Conservation (phyloP, 1,139 yeast species). For the Eremothecium cymbalariae region DNA sequence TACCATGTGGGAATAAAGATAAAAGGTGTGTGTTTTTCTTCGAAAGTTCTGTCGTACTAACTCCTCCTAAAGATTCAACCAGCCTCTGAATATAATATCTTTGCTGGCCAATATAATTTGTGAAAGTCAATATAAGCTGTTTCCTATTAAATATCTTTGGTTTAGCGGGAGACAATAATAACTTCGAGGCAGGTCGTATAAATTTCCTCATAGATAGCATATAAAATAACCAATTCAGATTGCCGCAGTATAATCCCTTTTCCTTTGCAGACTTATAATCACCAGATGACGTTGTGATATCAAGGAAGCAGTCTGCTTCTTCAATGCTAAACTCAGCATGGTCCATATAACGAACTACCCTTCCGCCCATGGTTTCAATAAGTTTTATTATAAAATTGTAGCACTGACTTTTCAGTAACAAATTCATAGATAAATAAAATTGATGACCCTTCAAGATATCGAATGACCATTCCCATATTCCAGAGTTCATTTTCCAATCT, state of each 20-base stretch:
- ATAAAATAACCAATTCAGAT: conserved; percentile 65
- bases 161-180: conserved; percentile 71
- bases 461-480: conserved; percentile 7
- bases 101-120: conserved; percentile 82
- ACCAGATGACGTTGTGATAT: conserved; percentile 53
- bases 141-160: conserved; percentile 42
- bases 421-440: conserved; percentile 29
- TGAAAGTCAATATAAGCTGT: conserved; percentile 50
- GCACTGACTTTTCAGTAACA: conserved; percentile 30
- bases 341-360: conserved; percentile 30
- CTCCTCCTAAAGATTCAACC: conserved; percentile 67
- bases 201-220: conserved; percentile 50
- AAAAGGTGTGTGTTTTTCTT: conserved; percentile 64
- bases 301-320: conserved; percentile 53
- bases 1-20: conserved; percentile 61
- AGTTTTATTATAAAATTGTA: conserved; percentile 30
- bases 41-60: conserved; percentile 61
- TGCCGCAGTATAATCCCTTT: conserved; percentile 45
- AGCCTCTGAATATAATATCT: conserved; percentile 60
- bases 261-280: conserved; percentile 38
- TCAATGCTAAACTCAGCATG: conserved; percentile 15
- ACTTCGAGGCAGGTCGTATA: conserved; percentile 46
- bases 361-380: conserved; percentile 37
- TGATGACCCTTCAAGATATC: conserved; percentile 18
- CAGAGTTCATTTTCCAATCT: conserved; percentile 22